Base-by-base conservation (phyloP, 352 stramenopile species). In the Globisporangium cederbergense region DNA sequence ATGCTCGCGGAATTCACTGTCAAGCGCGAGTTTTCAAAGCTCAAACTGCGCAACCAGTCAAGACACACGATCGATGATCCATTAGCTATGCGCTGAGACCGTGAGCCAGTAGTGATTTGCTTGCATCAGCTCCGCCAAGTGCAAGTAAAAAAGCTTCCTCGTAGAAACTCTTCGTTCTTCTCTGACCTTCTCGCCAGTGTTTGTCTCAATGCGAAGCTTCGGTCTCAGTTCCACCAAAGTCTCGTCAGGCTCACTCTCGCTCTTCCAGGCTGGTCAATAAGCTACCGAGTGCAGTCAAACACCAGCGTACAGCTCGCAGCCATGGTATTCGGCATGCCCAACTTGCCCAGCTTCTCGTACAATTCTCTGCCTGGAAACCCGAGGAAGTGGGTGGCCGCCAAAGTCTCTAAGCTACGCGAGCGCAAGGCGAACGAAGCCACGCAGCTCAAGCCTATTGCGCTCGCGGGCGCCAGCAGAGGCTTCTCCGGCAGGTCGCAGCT, bases 401-500 rank as follows among this genome's bases (percentile, higher is more conserved):
- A 61, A 14, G 11, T 61, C 36, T 18, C 55, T 22, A 38, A 42
- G 25, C 20, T 61, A 20, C 55, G 55, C 13, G 14, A 36, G 34
- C 25, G 30, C 11, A 51, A 52, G 18, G 7, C 70, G 5, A 64
- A 57, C 43, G 66, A 78, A 38, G 58, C 62, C 5, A 71, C 66
- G 14, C 62, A 71, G 57, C 65, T 81, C 4, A 64, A 68, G 36
- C 70, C 70, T 4, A 65, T 82, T 5, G 72, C 75, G 18, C 70
- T 77, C 3, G 72, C 74, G 3, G 74, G 72, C 4, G 72, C 72
- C 22, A 78, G 70, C 54, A 70, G 55, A 64, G 58, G 66, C 54
- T 81, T 81, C 47, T 64, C 62, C 56, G 74, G 74, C 5, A 65
- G 58, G 9, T 79, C 72, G 4, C 70, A 65, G 22, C 62, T 74